Base-by-base conservation (phyloP, 148 eudicot genomes). In the Nepenthes mirabilis region DNA sequence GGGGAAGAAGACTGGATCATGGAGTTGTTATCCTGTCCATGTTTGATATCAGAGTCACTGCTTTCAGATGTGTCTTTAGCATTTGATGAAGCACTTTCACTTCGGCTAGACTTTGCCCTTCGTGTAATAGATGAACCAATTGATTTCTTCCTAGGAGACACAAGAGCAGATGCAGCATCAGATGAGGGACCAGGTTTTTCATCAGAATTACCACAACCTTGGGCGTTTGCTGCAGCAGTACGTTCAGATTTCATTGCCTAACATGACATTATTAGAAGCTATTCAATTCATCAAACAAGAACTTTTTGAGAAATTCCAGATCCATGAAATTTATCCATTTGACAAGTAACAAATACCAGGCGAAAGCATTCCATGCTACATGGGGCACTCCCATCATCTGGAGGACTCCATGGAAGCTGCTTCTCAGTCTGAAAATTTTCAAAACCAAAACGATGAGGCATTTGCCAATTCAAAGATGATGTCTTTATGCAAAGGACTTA, bases 281-380 rank as follows among this genome's bases (percentile, higher is more conserved):
- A 34, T 33, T 65, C 45, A 23, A 4, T 47, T 47, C 37, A 56
- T 36, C 14, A 7, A 14, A 54, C 13, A 37, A 56, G 23, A 49
- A 36, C 23, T 43, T 32, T 62, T 4, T 10, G 56, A 57, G 11
- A 58, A 61, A 35, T 2, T 52, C 23, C 23, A 23, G 23, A 23
- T 23, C 23, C 1, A 3, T 34, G 11, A 10, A 34, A 34, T 55
- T 2, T 49, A 49, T 55, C 33, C 33, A 33, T 32, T 2, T 5
- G 32, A 11, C 1, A 61, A 68, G 36, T 6, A 14, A 33, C 12
- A 37, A 47, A 56, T 88, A 93, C 99, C 90, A 40, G 66, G 55
- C 76, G 74, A 73, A 76, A 83, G 81, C 99, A 94, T 66, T 74
- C 53, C 14, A 80, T 77, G 57, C 99, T 85, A 71, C 99, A 94